Evolutionary conservation across 257 asterid genomes (phyloP).

Genomic region (Nyctanthes arbortristis): DNA sequence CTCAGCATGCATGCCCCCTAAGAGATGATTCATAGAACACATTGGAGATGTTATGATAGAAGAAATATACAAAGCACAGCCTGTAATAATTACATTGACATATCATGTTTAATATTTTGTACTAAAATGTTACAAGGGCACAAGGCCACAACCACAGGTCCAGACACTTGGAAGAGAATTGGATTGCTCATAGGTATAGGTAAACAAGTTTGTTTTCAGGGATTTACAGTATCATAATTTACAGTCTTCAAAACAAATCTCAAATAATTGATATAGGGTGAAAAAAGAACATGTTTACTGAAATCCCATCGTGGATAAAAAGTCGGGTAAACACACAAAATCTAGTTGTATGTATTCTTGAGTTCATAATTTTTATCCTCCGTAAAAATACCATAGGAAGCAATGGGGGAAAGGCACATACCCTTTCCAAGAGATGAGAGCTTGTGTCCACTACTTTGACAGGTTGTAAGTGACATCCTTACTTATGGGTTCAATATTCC

Average conservation of each 20-base stretch:
- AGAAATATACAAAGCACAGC: too few species aligned
- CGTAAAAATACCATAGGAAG: not conserved
- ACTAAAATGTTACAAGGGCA: too few species aligned
- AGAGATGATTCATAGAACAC: too few species aligned
- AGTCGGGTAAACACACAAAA: too few species aligned
- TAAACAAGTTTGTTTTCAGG: not conserved
- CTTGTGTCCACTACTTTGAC: slow-evolving; percentile 31
- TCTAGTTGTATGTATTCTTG: too few species aligned
- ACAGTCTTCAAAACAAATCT: not conserved
- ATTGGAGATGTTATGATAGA: too few species aligned
- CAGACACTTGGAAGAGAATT: not conserved
- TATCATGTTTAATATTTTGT: too few species aligned
- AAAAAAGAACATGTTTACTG: not conserved
- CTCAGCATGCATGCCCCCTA: too few species aligned
- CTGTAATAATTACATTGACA: too few species aligned
- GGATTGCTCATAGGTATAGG: not conserved
- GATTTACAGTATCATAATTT: not conserved
- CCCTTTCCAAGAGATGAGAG: slow-evolving; percentile 17
- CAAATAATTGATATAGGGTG: not conserved
- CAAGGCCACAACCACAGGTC: too few species aligned
- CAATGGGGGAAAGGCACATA: slow-evolving; percentile 8
- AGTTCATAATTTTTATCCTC: not conserved
- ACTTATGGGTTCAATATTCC: slow-evolving; percentile 55
- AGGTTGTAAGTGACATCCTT: slow-evolving; percentile 29
- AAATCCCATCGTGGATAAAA: too few species aligned